Conservation (phyloP, 805 yeast species). For the Nakazawaea pomicola region DNA sequence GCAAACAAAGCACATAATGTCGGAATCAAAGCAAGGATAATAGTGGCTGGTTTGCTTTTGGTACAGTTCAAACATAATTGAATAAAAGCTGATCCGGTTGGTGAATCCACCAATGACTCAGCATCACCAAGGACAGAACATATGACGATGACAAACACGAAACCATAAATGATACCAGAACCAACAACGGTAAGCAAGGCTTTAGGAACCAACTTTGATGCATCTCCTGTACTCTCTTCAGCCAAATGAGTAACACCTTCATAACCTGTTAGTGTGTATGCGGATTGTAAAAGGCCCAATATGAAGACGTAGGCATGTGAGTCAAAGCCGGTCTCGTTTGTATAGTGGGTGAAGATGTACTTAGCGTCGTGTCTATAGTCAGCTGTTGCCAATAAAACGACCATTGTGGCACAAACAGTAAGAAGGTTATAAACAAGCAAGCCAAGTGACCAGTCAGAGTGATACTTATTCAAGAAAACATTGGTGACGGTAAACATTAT, state of each 20-base stretch:
- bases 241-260: conserved; percentile 32
- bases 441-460: conserved; percentile 18
- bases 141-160: conserved; percentile 27
- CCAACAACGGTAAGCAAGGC: conserved; percentile 27
- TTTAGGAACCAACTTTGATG: conserved; percentile 26
- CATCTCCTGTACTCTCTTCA: conserved; percentile 26
- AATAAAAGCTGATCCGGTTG: conserved; percentile 22
- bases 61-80: conserved; percentile 22
- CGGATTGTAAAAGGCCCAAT: conserved; percentile 22
- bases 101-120: conserved; percentile 15
- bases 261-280: conserved; percentile 26
- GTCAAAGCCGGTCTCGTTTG: conserved; percentile 19
- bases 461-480: conserved; percentile 19
- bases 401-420: conserved; percentile 18
- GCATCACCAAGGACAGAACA: conserved; percentile 22
- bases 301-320: conserved; percentile 23
- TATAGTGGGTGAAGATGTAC: conserved; percentile 22
- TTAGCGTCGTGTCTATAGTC: conserved; percentile 20
- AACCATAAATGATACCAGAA: conserved; percentile 25
- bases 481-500: conserved; percentile 19
- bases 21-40: conserved; percentile 19
- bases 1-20: conserved; percentile 21
- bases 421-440: conserved; percentile 18
- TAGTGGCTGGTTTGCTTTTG: conserved; percentile 25
- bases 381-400: conserved; percentile 18